Percentiles rank a stretch among this genome's conserved stretches.
phyloP scores from a whole-genome alignment of 257 asterid genomes.

The Nicotiana tomentosiformis region DNA sequence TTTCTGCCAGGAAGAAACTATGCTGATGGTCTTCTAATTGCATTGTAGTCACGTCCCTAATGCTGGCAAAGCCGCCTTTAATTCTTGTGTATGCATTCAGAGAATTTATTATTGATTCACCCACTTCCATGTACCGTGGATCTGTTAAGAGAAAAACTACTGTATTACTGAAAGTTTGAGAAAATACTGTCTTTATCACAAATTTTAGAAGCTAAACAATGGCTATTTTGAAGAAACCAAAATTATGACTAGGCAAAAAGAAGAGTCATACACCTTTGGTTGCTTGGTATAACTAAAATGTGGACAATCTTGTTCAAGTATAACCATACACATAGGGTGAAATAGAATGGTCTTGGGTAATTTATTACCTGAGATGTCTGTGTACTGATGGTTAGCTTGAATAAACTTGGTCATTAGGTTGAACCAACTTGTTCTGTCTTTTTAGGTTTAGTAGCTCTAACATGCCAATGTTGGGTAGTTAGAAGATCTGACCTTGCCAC shows the following conservation, averaged over 20 bases:
- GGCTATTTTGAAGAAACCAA: background rate
- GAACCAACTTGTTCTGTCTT: background rate
- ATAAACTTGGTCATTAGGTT: background rate
- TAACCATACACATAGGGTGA: background rate
- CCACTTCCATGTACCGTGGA: constrained; percentile 98
- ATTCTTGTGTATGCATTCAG: constrained; percentile 78
- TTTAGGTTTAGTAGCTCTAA: background rate
- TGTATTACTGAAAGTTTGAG: background rate
- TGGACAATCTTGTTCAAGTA: constrained; percentile 29
- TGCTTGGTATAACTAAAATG: constrained; percentile 95
- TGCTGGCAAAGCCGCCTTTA: constrained; percentile 93
- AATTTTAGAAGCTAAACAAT: background rate
- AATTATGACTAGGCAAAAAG: background rate
- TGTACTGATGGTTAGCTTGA: background rate
- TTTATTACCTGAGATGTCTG: background rate
- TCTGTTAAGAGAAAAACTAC: constrained; percentile 35
- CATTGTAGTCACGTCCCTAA: constrained; percentile 92
- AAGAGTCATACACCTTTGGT: constrained; percentile 63
- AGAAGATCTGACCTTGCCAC: background rate
- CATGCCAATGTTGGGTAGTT: background rate
- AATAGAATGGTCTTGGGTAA: background rate
- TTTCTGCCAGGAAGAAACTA: constrained; percentile 95
- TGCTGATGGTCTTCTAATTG: constrained; percentile 98
- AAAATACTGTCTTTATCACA: too few relatives aligned
- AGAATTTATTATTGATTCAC: constrained; percentile 74